These are phyloP conservation scores for Periglandula ipomoeae DNA, from an alignment of 2,329 filamentous ascomycete genomes.

Conservation along the genomic window DNA sequence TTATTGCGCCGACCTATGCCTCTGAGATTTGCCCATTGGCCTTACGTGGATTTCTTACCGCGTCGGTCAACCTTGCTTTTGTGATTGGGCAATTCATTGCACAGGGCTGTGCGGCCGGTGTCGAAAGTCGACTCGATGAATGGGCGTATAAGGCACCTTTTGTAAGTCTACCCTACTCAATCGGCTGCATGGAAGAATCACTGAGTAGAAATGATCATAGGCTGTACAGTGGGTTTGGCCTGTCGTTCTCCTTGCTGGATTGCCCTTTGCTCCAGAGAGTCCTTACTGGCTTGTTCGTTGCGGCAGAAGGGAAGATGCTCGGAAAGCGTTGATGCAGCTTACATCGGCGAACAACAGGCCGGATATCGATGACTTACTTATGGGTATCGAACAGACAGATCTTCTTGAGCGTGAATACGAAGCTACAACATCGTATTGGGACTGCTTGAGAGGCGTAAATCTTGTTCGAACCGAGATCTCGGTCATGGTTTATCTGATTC, in stretches of 20 bases:
- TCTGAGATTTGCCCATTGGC: constrained; percentile 51
- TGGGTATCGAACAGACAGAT: constrained; percentile 50
- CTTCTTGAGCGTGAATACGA: constrained; percentile 43
- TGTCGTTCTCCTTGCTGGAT: constrained; percentile 31
- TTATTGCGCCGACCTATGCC: constrained; percentile 49
- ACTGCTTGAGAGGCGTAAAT: constrained; percentile 41
- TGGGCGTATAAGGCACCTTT: constrained; percentile 33
- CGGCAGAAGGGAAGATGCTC: constrained; percentile 31
- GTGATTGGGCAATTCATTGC: constrained; percentile 52
- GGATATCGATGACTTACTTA: constrained; percentile 31
- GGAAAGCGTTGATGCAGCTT: constrained; percentile 30
- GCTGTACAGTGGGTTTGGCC: constrained; percentile 44
- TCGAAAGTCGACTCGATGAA: constrained; percentile 28
- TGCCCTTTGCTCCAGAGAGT: constrained; percentile 39
- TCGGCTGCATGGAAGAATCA: too few relatives aligned
- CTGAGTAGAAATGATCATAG: too few relatives aligned
- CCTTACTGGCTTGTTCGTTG: constrained; percentile 41
- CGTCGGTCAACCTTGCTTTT: constrained; percentile 53
- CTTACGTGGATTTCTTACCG: constrained; percentile 47
- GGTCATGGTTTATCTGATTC: constrained; percentile 54
- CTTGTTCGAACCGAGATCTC: constrained; percentile 46
- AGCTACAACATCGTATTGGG: constrained; percentile 37
- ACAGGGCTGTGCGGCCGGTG: constrained; percentile 35
- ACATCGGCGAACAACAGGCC: constrained; percentile 24
- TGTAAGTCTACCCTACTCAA: constrained; percentile 14